Percentiles rank a stretch among this genome's conserved stretches.
These are phyloP conservation scores for Pythium plurisporium DNA, from an alignment of 352 stramenopile genomes.

Conservation along the genomic window DNA sequence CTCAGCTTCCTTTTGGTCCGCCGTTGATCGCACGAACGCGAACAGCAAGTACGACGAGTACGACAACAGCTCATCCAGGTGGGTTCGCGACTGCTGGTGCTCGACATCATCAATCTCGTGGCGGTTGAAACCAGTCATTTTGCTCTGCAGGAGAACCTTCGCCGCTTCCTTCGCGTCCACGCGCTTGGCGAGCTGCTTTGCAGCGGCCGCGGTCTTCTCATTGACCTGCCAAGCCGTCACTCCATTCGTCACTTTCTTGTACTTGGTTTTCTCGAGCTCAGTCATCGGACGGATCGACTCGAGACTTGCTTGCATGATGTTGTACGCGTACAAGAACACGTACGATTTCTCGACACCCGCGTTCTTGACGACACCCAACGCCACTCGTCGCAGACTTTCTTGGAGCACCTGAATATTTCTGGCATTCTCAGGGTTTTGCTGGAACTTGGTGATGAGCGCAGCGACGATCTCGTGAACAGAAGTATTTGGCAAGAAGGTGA, in stretches of 20 bases:
- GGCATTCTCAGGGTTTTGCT: conserved; percentile 48
- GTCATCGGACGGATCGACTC: conserved; percentile 60
- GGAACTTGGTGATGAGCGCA: conserved; percentile 72
- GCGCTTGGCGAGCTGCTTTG: conserved; percentile 52
- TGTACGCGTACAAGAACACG: conserved; percentile 82
- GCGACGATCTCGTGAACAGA: conserved; percentile 74
- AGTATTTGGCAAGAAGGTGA: conserved; percentile 85
- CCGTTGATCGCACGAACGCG: conserved; percentile 42
- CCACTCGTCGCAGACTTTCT: conserved; percentile 76
- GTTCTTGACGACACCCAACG: conserved; percentile 80
- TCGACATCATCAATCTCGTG: conserved; percentile 51
- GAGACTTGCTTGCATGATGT: conserved; percentile 73
- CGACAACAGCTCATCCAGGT: conserved; percentile 83
- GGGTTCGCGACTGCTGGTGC: conserved; percentile 38
- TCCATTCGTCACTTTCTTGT: conserved; percentile 29
- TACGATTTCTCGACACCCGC: conserved; percentile 79
- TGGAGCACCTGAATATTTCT: conserved; percentile 56
- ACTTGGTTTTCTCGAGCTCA: conserved; percentile 65
- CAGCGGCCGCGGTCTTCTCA: conserved; percentile 68
- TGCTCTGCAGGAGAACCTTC: conserved; percentile 55
- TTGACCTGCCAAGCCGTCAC: conserved; percentile 68
- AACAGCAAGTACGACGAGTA: conserved; percentile 79
- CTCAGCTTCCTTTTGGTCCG: conserved; percentile 18
- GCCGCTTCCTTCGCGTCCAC: conserved; percentile 47
- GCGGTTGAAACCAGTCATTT: conserved; percentile 82